A percentile compares a stretch with the other conserved stretches of the same genome.
Evolutionary conservation across 106 monocot genomes (phyloP).

Genomic region (Dactylorhiza incarnata): DNA sequence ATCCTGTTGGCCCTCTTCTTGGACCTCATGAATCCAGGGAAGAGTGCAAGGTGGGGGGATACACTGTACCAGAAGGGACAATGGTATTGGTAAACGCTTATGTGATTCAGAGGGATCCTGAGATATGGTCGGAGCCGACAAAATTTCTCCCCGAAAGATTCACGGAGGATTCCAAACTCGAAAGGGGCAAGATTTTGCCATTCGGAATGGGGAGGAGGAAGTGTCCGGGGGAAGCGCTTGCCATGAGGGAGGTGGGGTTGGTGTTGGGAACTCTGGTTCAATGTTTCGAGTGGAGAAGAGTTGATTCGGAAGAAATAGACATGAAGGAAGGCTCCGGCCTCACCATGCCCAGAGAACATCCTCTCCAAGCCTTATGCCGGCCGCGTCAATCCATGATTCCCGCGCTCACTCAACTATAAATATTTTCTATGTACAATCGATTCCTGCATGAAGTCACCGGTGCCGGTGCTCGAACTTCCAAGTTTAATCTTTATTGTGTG

Average conservation of each 20-base stretch:
- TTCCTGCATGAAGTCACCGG: too few species aligned
- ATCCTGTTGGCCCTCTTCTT: constrained; percentile 27
- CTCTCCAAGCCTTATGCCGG: constrained; percentile 10
- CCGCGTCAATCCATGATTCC: background rate
- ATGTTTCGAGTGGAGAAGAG: constrained; percentile 21
- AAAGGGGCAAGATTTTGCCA: background rate
- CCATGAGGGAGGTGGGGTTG: constrained; percentile 5
- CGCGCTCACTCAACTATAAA: background rate
- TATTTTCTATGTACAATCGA: too few species aligned
- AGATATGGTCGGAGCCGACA: too few species aligned
- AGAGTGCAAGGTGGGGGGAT: background rate
- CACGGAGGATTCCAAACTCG: background rate
- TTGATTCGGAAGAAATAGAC: constrained; percentile 9
- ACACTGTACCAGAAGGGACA: constrained; percentile 4
- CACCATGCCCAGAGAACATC: constrained; percentile 2
- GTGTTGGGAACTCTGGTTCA: constrained; percentile 16
- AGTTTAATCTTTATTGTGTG: too few species aligned
- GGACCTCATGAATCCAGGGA: constrained; percentile 29
- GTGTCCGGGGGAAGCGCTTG: constrained; percentile 13
- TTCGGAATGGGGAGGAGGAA: constrained; percentile 22
- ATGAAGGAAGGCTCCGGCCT: constrained; percentile 8
- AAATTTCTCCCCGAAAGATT: constrained; percentile 6
- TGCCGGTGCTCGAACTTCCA: too few species aligned
- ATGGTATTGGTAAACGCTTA: constrained; percentile 33
- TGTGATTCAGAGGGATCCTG: background rate